Conservation (phyloP, 1,284 basidiomycete species). For the Ganoderma multipileum region DNA sequence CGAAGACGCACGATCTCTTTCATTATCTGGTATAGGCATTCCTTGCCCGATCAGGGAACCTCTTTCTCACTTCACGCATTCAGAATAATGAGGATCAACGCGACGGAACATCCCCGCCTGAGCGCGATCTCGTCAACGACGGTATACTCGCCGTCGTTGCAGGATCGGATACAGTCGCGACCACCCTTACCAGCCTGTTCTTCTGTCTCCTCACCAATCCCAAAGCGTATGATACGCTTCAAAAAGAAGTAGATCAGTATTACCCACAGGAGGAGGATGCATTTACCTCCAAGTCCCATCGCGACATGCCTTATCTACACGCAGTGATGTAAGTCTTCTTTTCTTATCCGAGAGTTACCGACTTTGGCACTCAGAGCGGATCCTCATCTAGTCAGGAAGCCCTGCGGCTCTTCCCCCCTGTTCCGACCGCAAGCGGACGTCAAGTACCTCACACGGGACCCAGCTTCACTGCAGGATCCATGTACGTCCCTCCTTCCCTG, state of each 20-base stretch:
- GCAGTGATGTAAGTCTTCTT: constrained; percentile 39
- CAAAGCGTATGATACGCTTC: constrained; percentile 31
- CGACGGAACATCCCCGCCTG: constrained; percentile 20
- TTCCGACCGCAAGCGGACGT: constrained; percentile 58
- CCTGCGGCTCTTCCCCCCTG: constrained; percentile 60
- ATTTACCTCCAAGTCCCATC: constrained; percentile 31
- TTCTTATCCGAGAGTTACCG: background rate
- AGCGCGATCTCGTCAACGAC: constrained; percentile 26
- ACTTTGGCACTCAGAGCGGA: constrained; percentile 7
- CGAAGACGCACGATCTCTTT: constrained; percentile 29
- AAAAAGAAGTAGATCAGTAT: constrained; percentile 37
- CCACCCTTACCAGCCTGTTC: constrained; percentile 30
- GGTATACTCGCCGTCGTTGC: constrained; percentile 32
- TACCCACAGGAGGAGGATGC: constrained; percentile 38
- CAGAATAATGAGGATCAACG: constrained; percentile 33
- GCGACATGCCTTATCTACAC: constrained; percentile 40
- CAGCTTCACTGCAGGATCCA: constrained; percentile 31
- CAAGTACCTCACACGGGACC: constrained; percentile 38
- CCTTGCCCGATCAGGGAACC: background rate
- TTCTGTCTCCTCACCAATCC: constrained; percentile 34
- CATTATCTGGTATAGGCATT: constrained; percentile 26
- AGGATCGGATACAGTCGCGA: constrained; percentile 43
- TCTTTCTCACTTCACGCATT: background rate
- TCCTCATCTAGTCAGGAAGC: constrained; percentile 56
- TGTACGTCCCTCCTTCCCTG: constrained; percentile 31